Conservation (phyloP, 306 rosid genomes). For the Cicer yamashitae region DNA sequence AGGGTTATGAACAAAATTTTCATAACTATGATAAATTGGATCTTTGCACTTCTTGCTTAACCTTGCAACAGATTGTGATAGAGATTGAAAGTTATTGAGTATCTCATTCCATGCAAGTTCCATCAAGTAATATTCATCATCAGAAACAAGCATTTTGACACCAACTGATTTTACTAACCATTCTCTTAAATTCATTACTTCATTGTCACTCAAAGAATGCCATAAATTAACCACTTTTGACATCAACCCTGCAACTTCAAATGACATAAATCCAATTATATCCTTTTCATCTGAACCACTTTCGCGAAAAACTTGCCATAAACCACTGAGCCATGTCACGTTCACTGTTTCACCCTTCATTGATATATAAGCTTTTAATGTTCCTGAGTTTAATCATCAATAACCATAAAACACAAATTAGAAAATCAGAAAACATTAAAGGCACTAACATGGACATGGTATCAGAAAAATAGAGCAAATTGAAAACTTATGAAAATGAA, state of each 20-base stretch:
- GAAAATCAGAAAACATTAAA: conserved; percentile 34
- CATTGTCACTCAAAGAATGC: conserved; percentile 66
- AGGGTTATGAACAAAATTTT: conserved; percentile 65
- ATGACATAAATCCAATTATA: conserved; percentile 71
- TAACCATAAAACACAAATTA: conserved; percentile 38
- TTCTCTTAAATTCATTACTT: conserved; percentile 55
- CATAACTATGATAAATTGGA: conserved; percentile 63
- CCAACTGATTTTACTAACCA: conserved; percentile 65
- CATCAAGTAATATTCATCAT: conserved; percentile 60
- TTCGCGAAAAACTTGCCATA: conserved; percentile 57
- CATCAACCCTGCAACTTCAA: conserved; percentile 81
- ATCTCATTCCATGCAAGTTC: conserved; percentile 75
- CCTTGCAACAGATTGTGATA: conserved; percentile 69
- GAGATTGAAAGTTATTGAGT: conserved; percentile 55
- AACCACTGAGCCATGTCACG: conserved; percentile 53
- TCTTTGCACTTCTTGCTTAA: conserved; percentile 70
- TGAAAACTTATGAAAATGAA: conserved; percentile 1
- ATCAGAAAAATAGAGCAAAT: background rate
- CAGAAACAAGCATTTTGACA: conserved; percentile 66
- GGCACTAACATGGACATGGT: background rate
- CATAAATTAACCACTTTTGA: conserved; percentile 69
- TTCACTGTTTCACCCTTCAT: conserved; percentile 56
- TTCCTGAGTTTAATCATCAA: no score
- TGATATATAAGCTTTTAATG: background rate
- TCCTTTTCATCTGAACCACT: conserved; percentile 54